Conservation (phyloP, 2,329 filamentous ascomycete genomes). For the Xylariales sp. region DNA sequence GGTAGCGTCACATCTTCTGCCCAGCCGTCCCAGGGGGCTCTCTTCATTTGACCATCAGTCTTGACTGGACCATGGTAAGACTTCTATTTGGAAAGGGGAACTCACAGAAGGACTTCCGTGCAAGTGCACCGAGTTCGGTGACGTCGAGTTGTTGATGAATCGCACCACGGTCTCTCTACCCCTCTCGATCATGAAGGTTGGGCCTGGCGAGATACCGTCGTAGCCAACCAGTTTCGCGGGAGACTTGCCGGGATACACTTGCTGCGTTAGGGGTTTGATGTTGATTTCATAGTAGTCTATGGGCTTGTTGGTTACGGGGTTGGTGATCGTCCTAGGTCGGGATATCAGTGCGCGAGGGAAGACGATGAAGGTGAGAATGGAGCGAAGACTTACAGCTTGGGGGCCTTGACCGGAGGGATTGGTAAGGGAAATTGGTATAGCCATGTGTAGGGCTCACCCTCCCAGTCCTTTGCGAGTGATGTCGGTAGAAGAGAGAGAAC, state of each 20-base stretch:
- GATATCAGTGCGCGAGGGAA: background rate
- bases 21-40: slow-evolving; percentile 37
- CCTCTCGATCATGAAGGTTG: slow-evolving; percentile 43
- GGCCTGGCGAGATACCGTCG: slow-evolving; percentile 50
- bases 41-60: background rate
- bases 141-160: slow-evolving; percentile 44
- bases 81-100: background rate
- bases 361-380: background rate
- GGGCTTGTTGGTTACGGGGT: slow-evolving; percentile 29
- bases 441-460: slow-evolving; percentile 30
- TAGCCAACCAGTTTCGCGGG: slow-evolving; percentile 38
- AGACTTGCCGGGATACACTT: slow-evolving; percentile 31
- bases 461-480: slow-evolving; percentile 14
- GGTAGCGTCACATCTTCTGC: slow-evolving; percentile 46
- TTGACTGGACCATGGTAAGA: background rate
- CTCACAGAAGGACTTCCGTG: slow-evolving; percentile 44
- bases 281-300: slow-evolving; percentile 33
- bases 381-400: slow-evolving; percentile 32
- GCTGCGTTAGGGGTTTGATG: slow-evolving; percentile 27
- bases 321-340: slow-evolving; percentile 25
- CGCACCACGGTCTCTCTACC: slow-evolving; percentile 49
- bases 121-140: slow-evolving; percentile 45
- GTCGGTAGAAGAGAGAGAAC: background rate
- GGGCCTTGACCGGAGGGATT: slow-evolving; percentile 37
- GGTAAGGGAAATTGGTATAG: slow-evolving; percentile 37